Evolutionary conservation across 2,329 filamentous ascomycete species (phyloP), one percentile per base, ranked within the genome.

Genomic region (Stemphylium lycopersici): DNA sequence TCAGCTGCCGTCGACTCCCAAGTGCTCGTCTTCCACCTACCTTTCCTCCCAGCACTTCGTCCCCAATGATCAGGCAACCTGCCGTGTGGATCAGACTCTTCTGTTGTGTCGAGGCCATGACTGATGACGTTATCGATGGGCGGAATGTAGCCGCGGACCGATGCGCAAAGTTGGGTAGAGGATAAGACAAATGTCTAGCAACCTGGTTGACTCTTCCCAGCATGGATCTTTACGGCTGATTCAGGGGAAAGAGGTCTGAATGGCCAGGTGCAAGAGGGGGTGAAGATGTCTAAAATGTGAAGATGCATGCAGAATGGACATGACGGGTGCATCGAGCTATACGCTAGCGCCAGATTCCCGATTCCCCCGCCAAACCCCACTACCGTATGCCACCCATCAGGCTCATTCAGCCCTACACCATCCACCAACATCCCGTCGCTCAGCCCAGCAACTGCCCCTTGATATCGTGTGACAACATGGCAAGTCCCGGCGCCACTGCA

Each of bases 1-100:
- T 72, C 59, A 72, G 69, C 62, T 56, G 38, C 4, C 38, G 49
- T 43, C 29, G 20, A 33, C 33, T 37, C 36, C 46, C 15, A 37
- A 40, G 31, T 31, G 6, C 22, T 32, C 24, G 10, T 18, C 39
- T 40, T 29, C 40, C 26, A 41, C 80, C 61, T 74, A 91, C 93
- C 88, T 98, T 98, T 67, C 95, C 93, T 18, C 92, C 93, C 3
- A 98, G 82, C 4, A 98, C 92, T 76, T 97, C 93, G 77, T 98
- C 93, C n/a, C 93, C 93, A 67, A 99, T 98, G 56, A 99, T 92
- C 61, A 98, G 78, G 75, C 91, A 96, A 52, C 90, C 93, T 10
- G 93, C 95, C 41, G 93, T 97, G 71, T 91, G 87, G 65, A 98
- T 96, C 56, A 84, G 87, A 70, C 87, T 82, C 66, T 83, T 80